Evolutionary conservation across 106 monocot species (phyloP), one percentile per base, ranked within the genome.

Genomic region (Dioscorea dumetorum): DNA sequence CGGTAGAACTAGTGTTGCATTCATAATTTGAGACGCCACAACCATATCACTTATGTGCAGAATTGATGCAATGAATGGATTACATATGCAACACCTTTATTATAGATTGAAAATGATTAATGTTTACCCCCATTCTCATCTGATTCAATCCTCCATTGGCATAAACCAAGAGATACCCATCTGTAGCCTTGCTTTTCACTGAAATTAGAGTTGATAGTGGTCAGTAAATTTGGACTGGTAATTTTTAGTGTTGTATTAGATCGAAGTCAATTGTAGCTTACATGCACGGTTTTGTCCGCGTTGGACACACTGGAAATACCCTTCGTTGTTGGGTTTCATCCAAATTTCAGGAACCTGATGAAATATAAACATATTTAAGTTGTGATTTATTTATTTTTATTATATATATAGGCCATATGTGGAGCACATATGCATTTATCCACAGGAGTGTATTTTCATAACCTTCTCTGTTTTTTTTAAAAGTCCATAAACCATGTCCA

Each of bases 81-180:
- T 23, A 15, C 5, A 56, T 56, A 56, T 56, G 15, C 0, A 18
- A 2, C 54, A 56, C 19, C 8, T 18, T 56, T 9, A 18, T 16
- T 16, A 48, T 4, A 64, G 49, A 51, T 12, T 60, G 12, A 22
- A 51, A 17, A 23, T 0, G 12, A 24, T 22, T 48, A 60, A 19
- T 74, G 61, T 73, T 17, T 79, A 95, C 95, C 58, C 95, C 95
- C 49, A 75, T 75, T 59, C 85, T 85, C 95, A 95, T 95, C 73
- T 95, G 95, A 58, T 95, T 95, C 14, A 95, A 72, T 34, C 95
- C 95, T 20, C 95, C 95, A 72, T 95, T 95, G 18, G 95, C 91
- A 50, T 84, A 74, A 53, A 86, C 74, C 0, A 91, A 24, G 31
- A 95, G 76, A 67, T 91, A 91, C 21, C 91, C 91, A 49, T 74